Percentiles rank a stretch among this genome's conserved stretches.
Evolutionary conservation across 208 protist genomes (phyloP).

Genomic region (Leishmania major): DNA sequence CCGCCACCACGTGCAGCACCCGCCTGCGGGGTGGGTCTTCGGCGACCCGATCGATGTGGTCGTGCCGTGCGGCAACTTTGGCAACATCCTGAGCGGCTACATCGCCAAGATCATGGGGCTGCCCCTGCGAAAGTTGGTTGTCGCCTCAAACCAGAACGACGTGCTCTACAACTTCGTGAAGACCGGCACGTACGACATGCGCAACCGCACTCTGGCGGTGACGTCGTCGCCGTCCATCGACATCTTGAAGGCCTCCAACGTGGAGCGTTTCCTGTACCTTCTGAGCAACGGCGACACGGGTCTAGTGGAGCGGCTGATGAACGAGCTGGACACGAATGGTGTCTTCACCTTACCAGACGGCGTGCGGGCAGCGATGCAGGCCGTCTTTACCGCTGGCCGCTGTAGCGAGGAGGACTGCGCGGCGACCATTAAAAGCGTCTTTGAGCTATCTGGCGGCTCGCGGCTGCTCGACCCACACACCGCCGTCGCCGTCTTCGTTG

Average conservation of each 20-base stretch:
- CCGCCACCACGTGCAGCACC: constrained; percentile 74
- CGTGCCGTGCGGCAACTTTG: constrained; percentile 97
- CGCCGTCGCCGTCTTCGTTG: constrained; percentile 80
- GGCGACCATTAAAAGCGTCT: constrained; percentile 73
- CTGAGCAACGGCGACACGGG: constrained; percentile 76
- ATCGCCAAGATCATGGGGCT: constrained; percentile 93
- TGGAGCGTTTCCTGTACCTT: constrained; percentile 96
- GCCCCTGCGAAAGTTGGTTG: constrained; percentile 89
- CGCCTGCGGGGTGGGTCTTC: constrained; percentile 39
- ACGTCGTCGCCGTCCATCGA: constrained; percentile 91
- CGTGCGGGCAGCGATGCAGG: constrained; percentile 54
- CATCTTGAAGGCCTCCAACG: constrained; percentile 95
- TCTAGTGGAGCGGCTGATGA: constrained; percentile 67
- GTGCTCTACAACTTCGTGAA: constrained; percentile 94
- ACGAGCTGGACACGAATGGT: constrained; percentile 56
- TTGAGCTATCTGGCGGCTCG: constrained; percentile 41
- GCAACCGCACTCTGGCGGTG: constrained; percentile 41
- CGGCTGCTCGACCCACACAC: constrained; percentile 89
- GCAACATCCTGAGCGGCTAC: constrained; percentile 95
- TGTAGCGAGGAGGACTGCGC: constrained; percentile 83
- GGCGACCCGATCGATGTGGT: constrained; percentile 82
- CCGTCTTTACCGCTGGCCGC: constrained; percentile 60
- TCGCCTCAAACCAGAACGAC: constrained; percentile 96
- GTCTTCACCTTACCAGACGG: constrained; percentile 59
- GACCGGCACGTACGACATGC: constrained; percentile 86